Evolutionary conservation across 2,329 filamentous ascomycete species (phyloP).

Genomic region (Apiospora rasikravindrae): DNA sequence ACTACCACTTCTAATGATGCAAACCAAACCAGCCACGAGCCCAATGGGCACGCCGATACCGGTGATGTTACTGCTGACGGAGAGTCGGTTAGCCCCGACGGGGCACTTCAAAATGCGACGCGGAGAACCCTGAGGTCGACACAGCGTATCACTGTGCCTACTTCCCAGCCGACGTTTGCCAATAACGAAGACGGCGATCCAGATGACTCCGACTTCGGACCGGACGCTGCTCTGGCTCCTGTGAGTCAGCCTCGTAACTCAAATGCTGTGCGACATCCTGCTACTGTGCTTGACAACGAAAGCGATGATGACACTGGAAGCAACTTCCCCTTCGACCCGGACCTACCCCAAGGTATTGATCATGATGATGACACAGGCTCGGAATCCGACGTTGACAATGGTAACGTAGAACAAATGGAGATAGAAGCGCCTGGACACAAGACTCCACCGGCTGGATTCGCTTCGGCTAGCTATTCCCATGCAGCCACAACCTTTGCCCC

Average conservation of each 20-base stretch:
- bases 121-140: background rate
- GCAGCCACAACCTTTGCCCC: background rate
- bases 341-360: background rate
- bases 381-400: background rate
- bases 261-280: background rate
- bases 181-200: background rate
- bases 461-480: background rate
- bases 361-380: background rate
- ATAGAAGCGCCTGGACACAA: background rate
- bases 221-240: background rate
- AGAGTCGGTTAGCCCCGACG: background rate
- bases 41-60: background rate
- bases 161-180: background rate
- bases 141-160: background rate
- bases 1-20: background rate
- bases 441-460: background rate
- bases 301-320: background rate
- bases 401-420: background rate
- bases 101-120: background rate
- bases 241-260: background rate
- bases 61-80: too few species aligned
- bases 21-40: background rate
- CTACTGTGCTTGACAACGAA: background rate
- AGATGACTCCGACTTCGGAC: background rate
- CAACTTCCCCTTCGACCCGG: background rate